Conservation (phyloP, 2,329 filamentous ascomycete genomes). For the Stachybotrys elegans region DNA sequence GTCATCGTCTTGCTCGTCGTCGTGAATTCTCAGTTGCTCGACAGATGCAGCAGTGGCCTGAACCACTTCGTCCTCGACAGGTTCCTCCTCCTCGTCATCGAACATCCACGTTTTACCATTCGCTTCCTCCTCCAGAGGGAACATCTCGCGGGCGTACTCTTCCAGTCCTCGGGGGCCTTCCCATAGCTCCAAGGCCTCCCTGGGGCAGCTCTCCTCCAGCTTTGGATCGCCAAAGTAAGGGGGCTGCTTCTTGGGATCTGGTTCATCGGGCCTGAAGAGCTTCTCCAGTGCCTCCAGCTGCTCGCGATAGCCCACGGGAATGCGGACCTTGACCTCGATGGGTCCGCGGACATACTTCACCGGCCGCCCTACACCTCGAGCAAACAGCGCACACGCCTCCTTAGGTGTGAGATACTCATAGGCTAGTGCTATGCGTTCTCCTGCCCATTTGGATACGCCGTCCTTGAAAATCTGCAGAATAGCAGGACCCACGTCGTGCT, state of each 20-base stretch:
- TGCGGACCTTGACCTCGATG: conserved; percentile 79
- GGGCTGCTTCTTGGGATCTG: conserved; percentile 51
- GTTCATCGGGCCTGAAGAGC: conserved; percentile 48
- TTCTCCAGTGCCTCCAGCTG: conserved; percentile 70
- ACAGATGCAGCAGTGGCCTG: conserved; percentile 29
- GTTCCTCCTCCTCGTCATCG: conserved; percentile 42
- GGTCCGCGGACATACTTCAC: conserved; percentile 74
- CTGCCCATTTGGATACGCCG: conserved; percentile 79
- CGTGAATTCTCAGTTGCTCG: conserved; percentile 35
- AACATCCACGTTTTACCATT: conserved; percentile 94
- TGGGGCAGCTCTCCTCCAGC: conserved; percentile 61
- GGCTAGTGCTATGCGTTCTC: conserved; percentile 72
- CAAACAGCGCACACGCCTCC: conserved; percentile 78
- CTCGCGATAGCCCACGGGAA: conserved; percentile 82
- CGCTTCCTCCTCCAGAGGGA: conserved; percentile 88
- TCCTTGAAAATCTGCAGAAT: conserved; percentile 95
- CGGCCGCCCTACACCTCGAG: conserved; percentile 68
- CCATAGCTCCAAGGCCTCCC: conserved; percentile 78
- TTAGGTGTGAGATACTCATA: conserved; percentile 83
- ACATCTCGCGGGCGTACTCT: conserved; percentile 92
- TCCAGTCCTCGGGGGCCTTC: conserved; percentile 86
- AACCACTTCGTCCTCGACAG: conserved; percentile 30
- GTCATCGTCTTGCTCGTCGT: conserved; percentile 34
- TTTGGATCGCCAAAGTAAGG: conserved; percentile 57
- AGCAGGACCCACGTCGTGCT: conserved; percentile 91